A percentile compares a stretch with the other conserved stretches of the same genome.
phyloP scores from a whole-genome alignment of 345 rosid species.

The Litchi chinensis region DNA sequence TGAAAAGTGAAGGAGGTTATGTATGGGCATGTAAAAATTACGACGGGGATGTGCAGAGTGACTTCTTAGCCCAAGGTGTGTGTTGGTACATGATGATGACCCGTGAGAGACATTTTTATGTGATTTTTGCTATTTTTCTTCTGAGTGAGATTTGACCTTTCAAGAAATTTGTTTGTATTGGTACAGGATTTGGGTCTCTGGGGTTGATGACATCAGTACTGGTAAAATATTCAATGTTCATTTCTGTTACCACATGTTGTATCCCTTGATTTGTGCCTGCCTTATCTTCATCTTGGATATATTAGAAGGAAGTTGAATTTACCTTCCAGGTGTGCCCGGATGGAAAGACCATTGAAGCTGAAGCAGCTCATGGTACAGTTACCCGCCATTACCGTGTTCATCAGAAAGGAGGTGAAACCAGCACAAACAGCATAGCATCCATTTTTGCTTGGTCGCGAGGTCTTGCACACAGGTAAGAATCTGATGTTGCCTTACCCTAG shows the following conservation, averaged over 20 bases:
- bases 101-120: too few species aligned
- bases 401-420: conserved; percentile 85
- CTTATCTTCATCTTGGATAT: not conserved
- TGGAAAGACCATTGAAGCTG: conserved; percentile 87
- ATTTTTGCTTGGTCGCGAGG: conserved; percentile 90
- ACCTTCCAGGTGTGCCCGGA: conserved; percentile 82
- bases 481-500: not conserved
- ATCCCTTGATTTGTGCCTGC: conserved; percentile 7
- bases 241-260: not conserved
- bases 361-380: conserved; percentile 90
- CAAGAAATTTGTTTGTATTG: conserved; percentile 15
- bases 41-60: conserved; percentile 99
- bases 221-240: conserved; percentile 44
- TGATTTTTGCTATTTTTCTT: not conserved
- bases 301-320: conserved; percentile 9
- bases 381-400: conserved; percentile 86
- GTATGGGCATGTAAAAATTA: conserved; percentile 99
- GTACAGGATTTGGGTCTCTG: conserved; percentile 90
- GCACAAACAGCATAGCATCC: conserved; percentile 90
- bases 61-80: conserved; percentile 94
- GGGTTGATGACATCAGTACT: conserved; percentile 96
- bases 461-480: conserved; percentile 69
- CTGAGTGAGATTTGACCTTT: not conserved
- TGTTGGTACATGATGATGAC: not conserved
- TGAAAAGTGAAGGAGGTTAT: conserved; percentile 91